phyloP scores from a whole-genome alignment of 148 eudicot genomes.

The Pharnaceum exiguum region DNA sequence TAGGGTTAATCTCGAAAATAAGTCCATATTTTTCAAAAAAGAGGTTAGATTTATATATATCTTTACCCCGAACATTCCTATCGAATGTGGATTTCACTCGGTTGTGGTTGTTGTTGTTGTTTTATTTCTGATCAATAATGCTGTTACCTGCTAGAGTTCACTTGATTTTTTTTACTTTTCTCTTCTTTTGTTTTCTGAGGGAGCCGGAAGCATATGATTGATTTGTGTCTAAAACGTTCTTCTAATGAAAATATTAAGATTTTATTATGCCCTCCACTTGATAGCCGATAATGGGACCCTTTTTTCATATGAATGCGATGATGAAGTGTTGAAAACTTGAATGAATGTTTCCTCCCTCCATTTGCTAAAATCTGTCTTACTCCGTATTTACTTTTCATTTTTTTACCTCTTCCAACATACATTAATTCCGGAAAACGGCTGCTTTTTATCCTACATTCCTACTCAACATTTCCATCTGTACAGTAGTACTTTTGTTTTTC shows the following conservation, averaged over 20 bases:
- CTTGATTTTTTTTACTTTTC: neutral
- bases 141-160: neutral
- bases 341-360: neutral
- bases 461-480: neutral
- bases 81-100: too few species aligned
- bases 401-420: neutral
- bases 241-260: conserved; percentile 9
- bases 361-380: conserved; percentile 1
- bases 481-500: neutral
- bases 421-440: neutral
- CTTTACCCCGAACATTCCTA: too few species aligned
- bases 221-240: conserved; percentile 6
- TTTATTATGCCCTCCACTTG: conserved; percentile 26
- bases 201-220: too few species aligned
- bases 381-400: neutral
- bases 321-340: neutral
- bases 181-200: neutral
- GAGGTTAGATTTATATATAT: too few species aligned
- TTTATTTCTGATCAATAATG: neutral
- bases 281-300: conserved; percentile 8
- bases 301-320: neutral
- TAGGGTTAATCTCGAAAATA: too few species aligned
- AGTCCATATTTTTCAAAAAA: too few species aligned
- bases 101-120: neutral
- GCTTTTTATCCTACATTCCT: neutral